Evolutionary conservation across 2,329 filamentous ascomycete species (phyloP), one percentile per base, ranked within the genome.

Genomic region (Epichloe coenophiala): DNA sequence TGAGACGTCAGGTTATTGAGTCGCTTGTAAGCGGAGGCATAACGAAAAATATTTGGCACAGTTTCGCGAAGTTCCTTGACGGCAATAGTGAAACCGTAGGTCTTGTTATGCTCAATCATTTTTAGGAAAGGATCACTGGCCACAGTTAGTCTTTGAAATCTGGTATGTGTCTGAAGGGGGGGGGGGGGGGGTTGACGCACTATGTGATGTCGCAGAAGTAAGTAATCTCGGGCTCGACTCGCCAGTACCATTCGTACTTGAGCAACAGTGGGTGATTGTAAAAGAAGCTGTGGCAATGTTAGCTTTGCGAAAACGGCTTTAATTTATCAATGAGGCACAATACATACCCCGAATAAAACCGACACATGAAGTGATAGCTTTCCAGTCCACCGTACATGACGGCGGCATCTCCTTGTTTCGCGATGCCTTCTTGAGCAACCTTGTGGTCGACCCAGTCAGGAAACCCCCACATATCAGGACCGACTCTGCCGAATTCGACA

Each of bases 161-260:
- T 21, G n/a, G 27, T 17, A 2, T 4, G 4, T 17, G 36, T 7
- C 31, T 8, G 19, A 17, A 17, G 17, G 17, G 17, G 17, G 17
- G 17, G 17, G 17, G n/a, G n/a, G 3, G 11, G 1, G 41, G 23
- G 15, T 5, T 19, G 3, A 58, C 61, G 42, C 81, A 91, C 87
- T 98, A 98, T 57, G 93, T 98, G 59, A 98, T 97, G 65, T 98
- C 93, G 69, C 93, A 98, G 73, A 98, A 98, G 73, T 97, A 98
- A 72, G 91, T 96, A 79, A 98, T 97, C 70, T 98, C 93, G 57
- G 93, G 93, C 76, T 98, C 93, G 60, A 98, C 75, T 56, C 93
- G 88, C 93, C 93, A 98, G 74, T 98, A 98, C 93, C 93, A 98
- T 65, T 97, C 89, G 70, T 97, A 98, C 69, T 97, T 97, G 64